Evolutionary conservation across 768 basidiomycete genomes (phyloP).

Genomic region (Dioszegia crocea): DNA sequence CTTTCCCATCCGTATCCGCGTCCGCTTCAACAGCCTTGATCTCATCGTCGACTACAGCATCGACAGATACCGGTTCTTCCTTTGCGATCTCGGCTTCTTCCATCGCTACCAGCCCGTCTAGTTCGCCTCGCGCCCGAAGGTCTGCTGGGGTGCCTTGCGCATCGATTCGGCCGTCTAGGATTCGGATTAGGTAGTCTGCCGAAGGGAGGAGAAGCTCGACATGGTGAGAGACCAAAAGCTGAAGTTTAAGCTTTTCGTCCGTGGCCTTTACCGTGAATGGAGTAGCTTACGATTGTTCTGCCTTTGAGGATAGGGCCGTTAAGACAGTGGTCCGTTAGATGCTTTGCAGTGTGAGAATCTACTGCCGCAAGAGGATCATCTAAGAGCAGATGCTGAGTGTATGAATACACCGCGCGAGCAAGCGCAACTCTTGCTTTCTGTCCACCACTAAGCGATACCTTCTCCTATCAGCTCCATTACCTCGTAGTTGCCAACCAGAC

Average conservation of each 20-base stretch:
- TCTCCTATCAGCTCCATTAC: conserved; percentile 11
- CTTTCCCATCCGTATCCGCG: conserved; percentile 35
- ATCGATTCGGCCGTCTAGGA: conserved; percentile 77
- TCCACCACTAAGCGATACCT: conserved; percentile 36
- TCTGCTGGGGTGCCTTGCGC: conserved; percentile 66
- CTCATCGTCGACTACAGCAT: conserved; percentile 37
- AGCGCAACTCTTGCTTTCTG: conserved; percentile 49
- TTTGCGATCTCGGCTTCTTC: conserved; percentile 50
- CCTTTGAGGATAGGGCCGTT: conserved; percentile 39
- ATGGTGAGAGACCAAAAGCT: conserved; percentile 68
- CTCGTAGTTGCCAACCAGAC: no score
- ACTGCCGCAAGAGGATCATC: conserved; percentile 49
- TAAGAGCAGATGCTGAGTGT: conserved; percentile 42
- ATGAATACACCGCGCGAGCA: conserved; percentile 47
- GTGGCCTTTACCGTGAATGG: not conserved
- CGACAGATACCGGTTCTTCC: conserved; percentile 40
- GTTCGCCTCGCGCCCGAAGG: conserved; percentile 59
- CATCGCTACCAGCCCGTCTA: conserved; percentile 60
- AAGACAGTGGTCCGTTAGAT: conserved; percentile 46
- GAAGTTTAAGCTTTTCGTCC: not conserved
- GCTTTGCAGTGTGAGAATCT: conserved; percentile 48
- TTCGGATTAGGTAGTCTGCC: conserved; percentile 67
- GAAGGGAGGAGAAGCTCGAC: conserved; percentile 75
- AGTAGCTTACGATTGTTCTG: conserved; percentile 36
- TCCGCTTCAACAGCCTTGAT: conserved; percentile 36